Evolutionary conservation across 805 yeast species (phyloP), one percentile per base, ranked within the genome.

Genomic region (Wickerhamomyces bisporus): DNA sequence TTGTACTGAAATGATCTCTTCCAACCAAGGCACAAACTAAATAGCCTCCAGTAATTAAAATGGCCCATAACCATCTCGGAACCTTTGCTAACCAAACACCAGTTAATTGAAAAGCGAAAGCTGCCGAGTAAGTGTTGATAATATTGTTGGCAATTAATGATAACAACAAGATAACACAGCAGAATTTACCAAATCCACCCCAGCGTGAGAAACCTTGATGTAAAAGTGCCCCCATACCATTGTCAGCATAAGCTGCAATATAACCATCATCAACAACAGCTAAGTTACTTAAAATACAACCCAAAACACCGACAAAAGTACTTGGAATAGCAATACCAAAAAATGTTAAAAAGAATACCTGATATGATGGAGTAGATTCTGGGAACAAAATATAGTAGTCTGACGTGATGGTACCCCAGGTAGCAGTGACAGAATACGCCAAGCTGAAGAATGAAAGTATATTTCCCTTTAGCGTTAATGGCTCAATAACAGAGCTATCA

Each of bases 381-480:
- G 95, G 95, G 49, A 86, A 78, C 35, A 86, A 66, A 34, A 87
- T 75, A 58, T 85, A 85, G 58, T 87, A 87, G 60, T 87, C 96
- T 0, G 89, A 71, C 0, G 95, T 86, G 43, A 85, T 74, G 3
- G 89, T 81, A 31, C 94, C 89, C 96, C 96, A 87, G 2, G 96
- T 85, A 3, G 86, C 75, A 4, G 95, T 86, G 33, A 82, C 79
- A 21, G 95, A 79, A 52, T 84, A 85, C 31, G 80, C 70, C 39
- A 86, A 66, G 1, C 87, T 73, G 50, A 86, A 84, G 58, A 78
- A 84, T 12, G 86, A 74, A 21, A 86, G 58, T 71, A 83, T 75
- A 51, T 77, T 73, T n/a, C 94, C 94, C 36, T 68, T 66, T 4
- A 73, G 60, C 0, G 84, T 74, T 13, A 55, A 45, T 3, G 57